Evolutionary conservation across 345 rosid species (phyloP).

Genomic region (Ailanthus altissimus): DNA sequence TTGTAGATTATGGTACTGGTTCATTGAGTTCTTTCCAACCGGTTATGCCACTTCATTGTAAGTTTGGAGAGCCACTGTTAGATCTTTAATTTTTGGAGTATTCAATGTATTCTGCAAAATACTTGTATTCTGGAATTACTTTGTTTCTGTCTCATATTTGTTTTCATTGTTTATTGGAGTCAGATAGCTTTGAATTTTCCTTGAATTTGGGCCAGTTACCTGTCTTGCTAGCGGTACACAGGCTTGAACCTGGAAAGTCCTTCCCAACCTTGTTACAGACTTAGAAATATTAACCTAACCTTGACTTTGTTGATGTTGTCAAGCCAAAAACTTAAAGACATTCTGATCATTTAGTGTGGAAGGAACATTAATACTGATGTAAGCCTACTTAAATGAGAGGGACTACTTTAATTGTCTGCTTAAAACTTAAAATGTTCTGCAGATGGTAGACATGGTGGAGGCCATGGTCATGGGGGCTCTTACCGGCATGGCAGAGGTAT

Average conservation of each 20-base stretch:
- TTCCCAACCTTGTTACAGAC: background rate
- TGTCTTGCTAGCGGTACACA: background rate
- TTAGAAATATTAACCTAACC: background rate
- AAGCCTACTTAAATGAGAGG: background rate
- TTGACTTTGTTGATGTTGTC: background rate
- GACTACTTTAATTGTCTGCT: background rate
- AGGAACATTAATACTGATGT: background rate
- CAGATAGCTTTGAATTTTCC: background rate
- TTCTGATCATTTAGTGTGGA: background rate
- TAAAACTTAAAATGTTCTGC: conserved; percentile 25
- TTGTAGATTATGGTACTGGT: conserved; percentile 93
- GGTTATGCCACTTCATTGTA: conserved; percentile 68
- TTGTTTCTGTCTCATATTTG: background rate
- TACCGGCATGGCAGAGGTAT: conserved; percentile 74
- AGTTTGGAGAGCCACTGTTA: conserved; percentile 35
- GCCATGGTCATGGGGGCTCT: conserved; percentile 68
- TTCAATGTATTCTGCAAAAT: background rate
- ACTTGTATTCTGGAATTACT: conserved; percentile 14
- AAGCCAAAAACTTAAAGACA: background rate
- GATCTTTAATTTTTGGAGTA: background rate
- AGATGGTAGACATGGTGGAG: conserved; percentile 83
- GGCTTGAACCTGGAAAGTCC: background rate
- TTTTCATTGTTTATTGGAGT: background rate
- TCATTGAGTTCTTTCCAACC: conserved; percentile 75
- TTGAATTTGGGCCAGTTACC: background rate